Evolutionary conservation across 2,329 filamentous ascomycete species (phyloP), one percentile per base, ranked within the genome.

Genomic region (Cryoendolithus antarcticus): DNA sequence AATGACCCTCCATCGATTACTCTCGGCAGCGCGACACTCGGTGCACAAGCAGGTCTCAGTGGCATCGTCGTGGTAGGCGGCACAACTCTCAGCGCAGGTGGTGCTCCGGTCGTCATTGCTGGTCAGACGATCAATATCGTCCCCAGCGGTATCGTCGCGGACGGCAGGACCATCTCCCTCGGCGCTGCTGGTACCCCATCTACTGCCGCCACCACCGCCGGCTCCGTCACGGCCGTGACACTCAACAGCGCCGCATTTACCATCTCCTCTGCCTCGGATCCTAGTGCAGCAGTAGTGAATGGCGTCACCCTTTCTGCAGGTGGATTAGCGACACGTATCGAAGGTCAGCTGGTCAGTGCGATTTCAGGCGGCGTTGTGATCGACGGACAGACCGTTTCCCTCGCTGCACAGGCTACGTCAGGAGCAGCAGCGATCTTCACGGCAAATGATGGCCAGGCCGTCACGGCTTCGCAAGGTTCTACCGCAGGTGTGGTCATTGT

Each of bases 251-350:
- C 19, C 19, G 19, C 19, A 3, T 21, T 21, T 6, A 21, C 19
- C 6, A 6, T 21, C 19, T 21, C 19, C 6, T 3, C 19, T 4
- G 3, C 19, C 19, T 21, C 19, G 3, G 19, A 3, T 6, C 19
- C 6, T 2, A 32, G 38, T 4, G 27, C 28, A 7, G 15, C 27
- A 4, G n/a, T 35, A 3, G n/a, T 39, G 4, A 30, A 39, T 7
- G 38, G 38, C 13, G 27, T 30, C 6, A 39, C 38, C 10, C 2
- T 39, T 6, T 35, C 38, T 8, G 38, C 29, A 9, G 38, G 38
- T 2, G 9, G 9, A 6, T 4, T 6, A 19, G 32, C 32, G 4
- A 12, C 15, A 8, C 24, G n/a, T 9, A 10, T 35, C 32, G 13
- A 29, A 3, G 32, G 32, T 4, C 38, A 39, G 32, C 27, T 30